phyloP scores from a whole-genome alignment of 2,329 filamentous ascomycete species.

The Cytospora piceae region DNA sequence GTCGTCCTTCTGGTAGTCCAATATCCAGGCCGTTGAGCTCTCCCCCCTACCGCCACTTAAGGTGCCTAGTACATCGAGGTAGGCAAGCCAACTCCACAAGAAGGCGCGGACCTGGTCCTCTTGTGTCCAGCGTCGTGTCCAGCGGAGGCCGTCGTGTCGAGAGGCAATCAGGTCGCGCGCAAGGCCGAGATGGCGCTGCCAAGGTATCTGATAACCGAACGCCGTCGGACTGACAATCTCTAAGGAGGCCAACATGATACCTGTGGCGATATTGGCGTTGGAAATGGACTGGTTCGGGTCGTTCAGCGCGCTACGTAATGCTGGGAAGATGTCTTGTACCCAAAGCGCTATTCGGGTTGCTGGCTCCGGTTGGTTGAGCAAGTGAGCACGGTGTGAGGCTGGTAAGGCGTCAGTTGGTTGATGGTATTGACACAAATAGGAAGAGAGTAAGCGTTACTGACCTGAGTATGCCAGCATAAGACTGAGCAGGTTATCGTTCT shows the following conservation, averaged over 20 bases:
- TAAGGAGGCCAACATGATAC: constrained; percentile 82
- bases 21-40: constrained; percentile 54
- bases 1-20: constrained; percentile 55
- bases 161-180: constrained; percentile 76
- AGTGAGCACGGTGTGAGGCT: constrained; percentile 78
- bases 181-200: constrained; percentile 78
- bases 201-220: constrained; percentile 78
- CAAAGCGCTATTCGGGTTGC: constrained; percentile 77
- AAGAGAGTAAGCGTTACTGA: constrained; percentile 32
- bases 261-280: constrained; percentile 75
- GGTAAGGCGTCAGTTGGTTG: constrained; percentile 11
- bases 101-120: constrained; percentile 70
- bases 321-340: constrained; percentile 79
- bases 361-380: constrained; percentile 75
- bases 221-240: constrained; percentile 83
- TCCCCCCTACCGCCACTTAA: constrained; percentile 62
- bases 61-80: constrained; percentile 78
- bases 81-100: constrained; percentile 80
- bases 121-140: constrained; percentile 52
- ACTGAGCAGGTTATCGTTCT: constrained; percentile 73
- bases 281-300: constrained; percentile 66
- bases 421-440: not conserved
- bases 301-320: constrained; percentile 68
- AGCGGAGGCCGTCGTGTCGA: constrained; percentile 51
- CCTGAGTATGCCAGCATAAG: constrained; percentile 77